Evolutionary conservation across 2,329 filamentous ascomycete species (phyloP).

Genomic region (Torrubiella hemipterigena): DNA sequence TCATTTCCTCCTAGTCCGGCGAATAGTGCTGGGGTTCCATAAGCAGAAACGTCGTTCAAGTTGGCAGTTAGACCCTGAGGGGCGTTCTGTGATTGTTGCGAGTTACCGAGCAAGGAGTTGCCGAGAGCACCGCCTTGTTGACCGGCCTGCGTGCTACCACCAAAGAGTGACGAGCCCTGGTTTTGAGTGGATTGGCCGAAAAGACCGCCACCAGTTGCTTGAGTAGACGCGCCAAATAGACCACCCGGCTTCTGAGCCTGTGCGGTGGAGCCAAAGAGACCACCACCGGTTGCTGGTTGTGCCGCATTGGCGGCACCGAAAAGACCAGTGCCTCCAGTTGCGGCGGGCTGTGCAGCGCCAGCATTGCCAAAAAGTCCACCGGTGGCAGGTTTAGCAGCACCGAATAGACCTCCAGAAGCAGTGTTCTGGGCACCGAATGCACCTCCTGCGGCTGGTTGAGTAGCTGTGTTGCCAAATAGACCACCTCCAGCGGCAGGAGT

Average conservation of each 20-base stretch:
- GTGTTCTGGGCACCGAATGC: constrained; percentile 7
- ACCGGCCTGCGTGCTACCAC: constrained; percentile 35
- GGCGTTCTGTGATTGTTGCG: constrained; percentile 35
- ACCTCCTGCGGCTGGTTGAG: constrained; percentile 11
- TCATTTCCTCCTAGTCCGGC: constrained; percentile 53
- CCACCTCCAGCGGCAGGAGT: constrained; percentile 19
- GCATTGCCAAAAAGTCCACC: constrained; percentile 27
- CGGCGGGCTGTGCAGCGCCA: constrained; percentile 20
- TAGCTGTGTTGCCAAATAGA: constrained; percentile 20
- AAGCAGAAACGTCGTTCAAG: constrained; percentile 74
- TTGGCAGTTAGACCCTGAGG: constrained; percentile 64
- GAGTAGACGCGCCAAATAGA: constrained; percentile 39
- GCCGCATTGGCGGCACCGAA: constrained; percentile 27
- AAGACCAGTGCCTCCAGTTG: constrained; percentile 25
- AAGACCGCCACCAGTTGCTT: constrained; percentile 40
- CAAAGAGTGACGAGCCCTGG: constrained; percentile 31
- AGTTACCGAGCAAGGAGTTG: constrained; percentile 47
- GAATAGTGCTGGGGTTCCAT: constrained; percentile 81
- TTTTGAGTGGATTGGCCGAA: constrained; percentile 34
- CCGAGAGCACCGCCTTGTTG: constrained; percentile 29
- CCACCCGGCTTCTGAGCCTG: constrained; percentile 30
- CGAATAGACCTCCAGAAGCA: constrained; percentile 24
- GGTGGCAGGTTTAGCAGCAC: constrained; percentile 20
- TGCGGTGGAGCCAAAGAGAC: constrained; percentile 34
- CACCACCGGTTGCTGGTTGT: constrained; percentile 26